Evolutionary conservation across 2,329 filamentous ascomycete species (phyloP).

Genomic region (Dactylellina haptotyla): DNA sequence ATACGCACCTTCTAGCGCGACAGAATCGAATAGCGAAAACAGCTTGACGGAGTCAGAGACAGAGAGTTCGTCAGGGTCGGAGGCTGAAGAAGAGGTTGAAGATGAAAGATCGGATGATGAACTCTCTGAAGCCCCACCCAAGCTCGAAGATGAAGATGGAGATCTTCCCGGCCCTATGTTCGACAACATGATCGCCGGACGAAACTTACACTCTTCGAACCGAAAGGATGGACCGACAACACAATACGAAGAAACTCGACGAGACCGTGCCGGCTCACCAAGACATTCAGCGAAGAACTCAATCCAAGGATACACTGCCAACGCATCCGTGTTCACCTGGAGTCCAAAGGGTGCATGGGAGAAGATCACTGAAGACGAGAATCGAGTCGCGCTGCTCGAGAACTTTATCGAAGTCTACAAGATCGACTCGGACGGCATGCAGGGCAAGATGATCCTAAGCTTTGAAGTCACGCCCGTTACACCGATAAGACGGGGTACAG

Average conservation of each 20-base stretch:
- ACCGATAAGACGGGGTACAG: constrained; percentile 87
- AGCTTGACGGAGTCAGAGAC: constrained; percentile 30
- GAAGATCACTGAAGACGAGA: constrained; percentile 47
- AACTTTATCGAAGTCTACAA: constrained; percentile 52
- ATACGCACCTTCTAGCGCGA: constrained; percentile 83
- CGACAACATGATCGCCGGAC: constrained; percentile 67
- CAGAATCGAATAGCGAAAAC: constrained; percentile 60
- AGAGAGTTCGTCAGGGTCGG: constrained; percentile 62
- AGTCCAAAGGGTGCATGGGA: constrained; percentile 50
- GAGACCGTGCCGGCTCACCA: constrained; percentile 47
- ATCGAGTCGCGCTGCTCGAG: constrained; percentile 27
- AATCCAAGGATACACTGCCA: constrained; percentile 32
- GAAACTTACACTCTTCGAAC: constrained; percentile 59
- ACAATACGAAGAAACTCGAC: constrained; percentile 38
- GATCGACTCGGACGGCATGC: constrained; percentile 46
- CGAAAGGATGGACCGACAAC: constrained; percentile 47
- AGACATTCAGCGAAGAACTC: constrained; percentile 50
- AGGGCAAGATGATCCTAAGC: constrained; percentile 68
- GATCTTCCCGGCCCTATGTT: constrained; percentile 67
- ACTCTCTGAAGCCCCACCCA: constrained; percentile 63
- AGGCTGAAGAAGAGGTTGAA: constrained; percentile 68
- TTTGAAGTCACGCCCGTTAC: constrained; percentile 92
- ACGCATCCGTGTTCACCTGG: constrained; percentile 45
- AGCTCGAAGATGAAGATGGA: constrained; percentile 66
- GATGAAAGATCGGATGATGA: constrained; percentile 63